Evolutionary conservation across 75 land plant species (phyloP), one percentile per base, ranked within the genome.

Genomic region (Pseudotsuga menziesii): DNA sequence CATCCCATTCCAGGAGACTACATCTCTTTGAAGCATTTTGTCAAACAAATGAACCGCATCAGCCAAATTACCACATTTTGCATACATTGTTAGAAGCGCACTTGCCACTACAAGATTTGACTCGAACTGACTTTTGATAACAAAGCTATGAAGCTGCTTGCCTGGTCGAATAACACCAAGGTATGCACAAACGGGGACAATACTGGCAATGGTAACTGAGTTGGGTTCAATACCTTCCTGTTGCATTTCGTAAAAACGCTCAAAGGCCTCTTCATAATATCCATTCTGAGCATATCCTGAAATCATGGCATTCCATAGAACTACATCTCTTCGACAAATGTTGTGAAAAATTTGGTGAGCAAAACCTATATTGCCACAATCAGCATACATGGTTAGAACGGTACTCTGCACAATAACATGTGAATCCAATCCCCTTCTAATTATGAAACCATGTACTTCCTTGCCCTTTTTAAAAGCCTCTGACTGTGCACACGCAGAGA

Each of bases 341-440:
- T 12, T 58, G 3, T 82, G 3, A 57, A 89, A 87, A 20, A 90
- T 3, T 72, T 72, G 52, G 39, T 60, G 76, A 29, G 83, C 78
- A 26, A 22, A 36, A 20, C 74, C 44, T 4, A 85, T 58, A 9
- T 76, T 48, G 61, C 73, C 41, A 75, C 79, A 80, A 56, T 78
- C 79, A 70, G 76, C 69, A 57, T 90, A 90, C 61, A 87, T 81
- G n/a, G 77, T 55, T 72, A 87, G 26, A 20, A 87, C 75, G 29
- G 84, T 57, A 44, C 88, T 85, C 61, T 71, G 73, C 17, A 85
- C 72, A 73, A 77, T 85, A 17, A 71, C 39, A 39, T 82, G 61
- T 59, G 80, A 36, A 61, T 78, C 77, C 22, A 85, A 48, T 71
- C 86, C 84, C 35, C 58, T 62, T 76, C 76, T 82, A 63, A 85